Conservation (phyloP, 805 yeast genomes). For the Lachancea sp. region DNA sequence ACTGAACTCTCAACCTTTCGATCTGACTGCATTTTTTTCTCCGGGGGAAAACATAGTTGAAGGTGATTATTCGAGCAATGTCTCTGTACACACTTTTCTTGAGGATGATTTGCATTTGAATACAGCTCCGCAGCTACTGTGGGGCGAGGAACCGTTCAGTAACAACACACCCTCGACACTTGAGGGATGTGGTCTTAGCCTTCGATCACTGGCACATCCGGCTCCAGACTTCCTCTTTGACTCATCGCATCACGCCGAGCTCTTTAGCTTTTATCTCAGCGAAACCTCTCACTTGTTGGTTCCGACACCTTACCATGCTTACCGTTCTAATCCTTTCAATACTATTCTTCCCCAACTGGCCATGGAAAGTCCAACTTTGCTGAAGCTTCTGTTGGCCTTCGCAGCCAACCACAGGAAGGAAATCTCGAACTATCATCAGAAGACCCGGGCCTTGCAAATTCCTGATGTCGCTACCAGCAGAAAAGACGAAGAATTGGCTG, state of each 20-base stretch:
- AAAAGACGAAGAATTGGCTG: constrained; percentile 1
- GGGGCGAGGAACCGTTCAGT: not conserved
- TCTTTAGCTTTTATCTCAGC: constrained; percentile 7
- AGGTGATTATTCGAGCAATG: too few relatives aligned
- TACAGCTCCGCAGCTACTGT: too few relatives aligned
- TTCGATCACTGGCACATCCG: constrained; percentile 1
- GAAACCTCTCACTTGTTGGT: constrained; percentile 10
- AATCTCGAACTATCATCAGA: constrained; percentile 4
- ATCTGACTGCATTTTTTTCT: too few relatives aligned
- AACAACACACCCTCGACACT: not conserved
- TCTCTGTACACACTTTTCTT: too few relatives aligned
- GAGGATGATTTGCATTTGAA: too few relatives aligned
- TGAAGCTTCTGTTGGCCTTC: constrained; percentile 50
- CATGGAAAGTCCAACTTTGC: constrained; percentile 44
- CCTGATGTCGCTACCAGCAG: not conserved
- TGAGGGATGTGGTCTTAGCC: not conserved
- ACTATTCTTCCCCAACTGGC: constrained; percentile 64
- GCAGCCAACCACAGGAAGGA: constrained; percentile 37
- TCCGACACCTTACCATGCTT: constrained; percentile 3
- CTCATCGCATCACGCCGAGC: constrained; percentile 4
- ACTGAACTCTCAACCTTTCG: too few relatives aligned
- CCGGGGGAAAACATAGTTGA: too few relatives aligned
- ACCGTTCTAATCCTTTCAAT: constrained; percentile 51
- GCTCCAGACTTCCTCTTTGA: constrained; percentile 1
- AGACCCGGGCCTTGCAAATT: not conserved